phyloP scores from a whole-genome alignment of 129 eudicot species.

The Tagetes patula region DNA sequence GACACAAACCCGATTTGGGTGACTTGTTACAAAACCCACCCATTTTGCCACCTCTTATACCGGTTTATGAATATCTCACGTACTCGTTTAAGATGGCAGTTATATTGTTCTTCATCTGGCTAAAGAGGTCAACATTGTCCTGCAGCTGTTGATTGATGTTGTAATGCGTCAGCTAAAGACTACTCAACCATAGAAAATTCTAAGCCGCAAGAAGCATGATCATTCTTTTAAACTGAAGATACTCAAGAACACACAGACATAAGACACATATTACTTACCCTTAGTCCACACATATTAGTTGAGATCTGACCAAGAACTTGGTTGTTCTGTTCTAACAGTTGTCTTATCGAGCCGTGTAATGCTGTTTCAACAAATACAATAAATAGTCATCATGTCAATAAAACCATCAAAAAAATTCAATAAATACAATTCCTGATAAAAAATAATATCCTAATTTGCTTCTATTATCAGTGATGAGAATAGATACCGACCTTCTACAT shows the following conservation, averaged over 20 bases:
- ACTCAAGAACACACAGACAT: neutral
- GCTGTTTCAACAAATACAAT: conserved; percentile 42
- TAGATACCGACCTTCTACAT: conserved; percentile 49
- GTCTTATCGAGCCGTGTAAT: conserved; percentile 53
- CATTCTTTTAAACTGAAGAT: neutral
- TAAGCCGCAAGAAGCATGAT: neutral
- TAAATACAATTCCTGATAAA: neutral
- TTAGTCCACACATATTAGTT: conserved; percentile 56
- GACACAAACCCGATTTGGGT: conserved; percentile 12
- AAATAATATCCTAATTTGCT: neutral
- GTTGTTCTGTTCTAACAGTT: conserved; percentile 66
- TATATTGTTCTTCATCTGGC: conserved; percentile 66
- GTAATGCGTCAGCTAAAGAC: conserved; percentile 23
- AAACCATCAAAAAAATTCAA: conserved; percentile 13
- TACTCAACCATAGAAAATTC: conserved; percentile 1
- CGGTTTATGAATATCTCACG: conserved; percentile 26
- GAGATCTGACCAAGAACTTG: conserved; percentile 69
- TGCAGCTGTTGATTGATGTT: conserved; percentile 57
- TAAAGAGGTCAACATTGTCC: conserved; percentile 73
- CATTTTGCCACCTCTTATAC: neutral
- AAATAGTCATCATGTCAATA: conserved; percentile 11
- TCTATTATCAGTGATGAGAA: neutral
- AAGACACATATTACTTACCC: conserved; percentile 41
- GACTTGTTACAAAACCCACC: neutral
- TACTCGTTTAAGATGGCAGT: conserved; percentile 66